These are phyloP conservation scores for Xylariales sp. DNA, from an alignment of 2,329 filamentous ascomycete species.

Conservation along the genomic window DNA sequence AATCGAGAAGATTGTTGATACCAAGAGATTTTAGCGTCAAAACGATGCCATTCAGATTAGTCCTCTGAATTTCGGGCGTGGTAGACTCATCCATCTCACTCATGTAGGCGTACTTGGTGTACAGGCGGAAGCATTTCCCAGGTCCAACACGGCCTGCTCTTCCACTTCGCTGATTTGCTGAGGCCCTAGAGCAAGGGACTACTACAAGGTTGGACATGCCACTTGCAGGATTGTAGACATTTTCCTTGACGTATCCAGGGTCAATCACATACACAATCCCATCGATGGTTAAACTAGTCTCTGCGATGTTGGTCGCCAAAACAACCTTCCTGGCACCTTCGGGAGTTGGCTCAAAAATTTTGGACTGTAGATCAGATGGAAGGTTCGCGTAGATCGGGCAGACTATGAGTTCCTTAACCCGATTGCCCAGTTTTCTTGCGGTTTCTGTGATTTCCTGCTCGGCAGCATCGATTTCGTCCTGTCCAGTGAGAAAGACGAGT, in stretches of 20 bases:
- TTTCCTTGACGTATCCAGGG: constrained; percentile 92
- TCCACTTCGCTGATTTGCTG: constrained; percentile 87
- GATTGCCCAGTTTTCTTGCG: constrained; percentile 76
- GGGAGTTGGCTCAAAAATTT: constrained; percentile 93
- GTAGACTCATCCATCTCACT: constrained; percentile 93
- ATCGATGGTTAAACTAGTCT: constrained; percentile 93
- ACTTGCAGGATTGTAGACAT: constrained; percentile 84
- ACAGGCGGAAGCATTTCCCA: constrained; percentile 89
- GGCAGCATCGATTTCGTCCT: constrained; percentile 91
- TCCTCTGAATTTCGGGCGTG: constrained; percentile 88
- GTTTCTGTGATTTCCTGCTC: constrained; percentile 83
- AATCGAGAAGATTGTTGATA: constrained; percentile 87
- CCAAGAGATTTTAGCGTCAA: constrained; percentile 84
- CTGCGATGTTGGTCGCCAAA: constrained; percentile 92
- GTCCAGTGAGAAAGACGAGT: constrained; percentile 88
- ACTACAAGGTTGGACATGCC: constrained; percentile 92
- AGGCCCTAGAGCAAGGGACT: constrained; percentile 85
- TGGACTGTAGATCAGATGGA: constrained; percentile 82
- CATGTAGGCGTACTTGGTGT: constrained; percentile 90
- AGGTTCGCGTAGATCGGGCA: constrained; percentile 94
- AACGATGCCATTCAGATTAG: constrained; percentile 80
- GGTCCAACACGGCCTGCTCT: constrained; percentile 88
- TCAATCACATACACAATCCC: constrained; percentile 96
- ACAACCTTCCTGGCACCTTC: constrained; percentile 84
- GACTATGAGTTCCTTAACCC: constrained; percentile 82